Evolutionary conservation across 257 asterid genomes (phyloP).

Genomic region (Capsicum rhomboideum): DNA sequence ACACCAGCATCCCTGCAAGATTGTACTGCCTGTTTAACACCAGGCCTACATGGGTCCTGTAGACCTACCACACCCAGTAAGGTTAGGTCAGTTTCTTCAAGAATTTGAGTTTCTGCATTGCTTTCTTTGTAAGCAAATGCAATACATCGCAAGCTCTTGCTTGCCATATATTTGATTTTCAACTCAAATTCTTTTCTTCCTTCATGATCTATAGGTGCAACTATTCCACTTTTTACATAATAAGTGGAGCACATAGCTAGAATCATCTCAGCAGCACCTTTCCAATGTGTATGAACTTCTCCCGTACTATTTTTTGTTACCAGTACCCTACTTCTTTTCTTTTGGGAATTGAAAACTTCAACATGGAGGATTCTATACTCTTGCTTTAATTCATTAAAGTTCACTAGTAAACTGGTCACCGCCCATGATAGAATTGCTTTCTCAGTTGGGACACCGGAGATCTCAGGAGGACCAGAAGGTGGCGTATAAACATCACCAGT

Average conservation of each 20-base stretch:
- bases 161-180: neutral
- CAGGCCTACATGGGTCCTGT: conserved; percentile 14
- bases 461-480: conserved; percentile 1
- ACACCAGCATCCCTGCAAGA: conserved; percentile 9
- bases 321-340: conserved; percentile 14
- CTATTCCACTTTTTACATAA: neutral
- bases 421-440: conserved; percentile 13
- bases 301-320: neutral
- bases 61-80: conserved; percentile 7
- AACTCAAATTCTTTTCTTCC: neutral
- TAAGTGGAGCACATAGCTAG: conserved; percentile 9
- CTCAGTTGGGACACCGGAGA: conserved; percentile 14
- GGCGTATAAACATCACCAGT: neutral
- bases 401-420: neutral
- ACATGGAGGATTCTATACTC: neutral
- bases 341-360: conserved; percentile 10
- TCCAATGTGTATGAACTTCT: conserved; percentile 3
- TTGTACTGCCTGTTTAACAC: neutral
- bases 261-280: conserved; percentile 19
- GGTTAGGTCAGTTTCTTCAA: conserved; percentile 3
- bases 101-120: neutral
- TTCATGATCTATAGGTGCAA: neutral
- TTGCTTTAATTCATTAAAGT: conserved; percentile 1
- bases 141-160: conserved; percentile 8
- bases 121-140: conserved; percentile 6